These are phyloP conservation scores for Lasiodiplodia hormozganensis DNA, from an alignment of 2,329 filamentous ascomycete species.

Conservation along the genomic window DNA sequence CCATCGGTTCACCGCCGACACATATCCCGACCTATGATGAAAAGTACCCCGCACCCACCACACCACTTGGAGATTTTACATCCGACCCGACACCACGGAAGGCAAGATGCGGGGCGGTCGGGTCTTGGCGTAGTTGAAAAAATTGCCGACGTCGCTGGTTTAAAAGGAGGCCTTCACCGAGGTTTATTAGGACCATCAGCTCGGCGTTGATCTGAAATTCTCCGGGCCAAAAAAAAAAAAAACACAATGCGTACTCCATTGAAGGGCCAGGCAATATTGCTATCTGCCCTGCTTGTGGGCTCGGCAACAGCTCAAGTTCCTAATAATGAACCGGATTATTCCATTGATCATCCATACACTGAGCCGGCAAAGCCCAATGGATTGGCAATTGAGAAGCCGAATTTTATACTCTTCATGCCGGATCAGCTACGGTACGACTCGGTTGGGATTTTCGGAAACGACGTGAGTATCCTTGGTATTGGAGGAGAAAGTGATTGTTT, in stretches of 20 bases:
- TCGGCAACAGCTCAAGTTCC: background rate
- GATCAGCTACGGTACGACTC: constrained; percentile 57
- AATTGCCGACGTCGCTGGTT: background rate
- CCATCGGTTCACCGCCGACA: constrained; percentile 1
- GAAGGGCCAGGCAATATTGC: background rate
- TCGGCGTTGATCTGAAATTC: background rate
- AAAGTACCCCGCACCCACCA: constrained; percentile 1
- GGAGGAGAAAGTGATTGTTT: background rate
- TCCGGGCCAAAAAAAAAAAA: background rate
- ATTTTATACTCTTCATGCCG: constrained; percentile 57
- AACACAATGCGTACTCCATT: background rate
- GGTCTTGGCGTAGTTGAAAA: background rate
- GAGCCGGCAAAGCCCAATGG: constrained; percentile 15
- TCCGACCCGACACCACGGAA: background rate
- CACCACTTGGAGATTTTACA: background rate
- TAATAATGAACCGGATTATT: background rate
- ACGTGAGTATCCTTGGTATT: constrained; percentile 49
- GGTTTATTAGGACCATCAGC: background rate
- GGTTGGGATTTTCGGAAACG: constrained; percentile 45
- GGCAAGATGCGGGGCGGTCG: background rate
- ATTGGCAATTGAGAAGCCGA: constrained; percentile 32
- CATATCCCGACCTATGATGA: background rate
- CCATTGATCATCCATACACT: constrained; percentile 15
- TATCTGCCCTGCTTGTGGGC: background rate
- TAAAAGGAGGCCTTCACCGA: background rate